These are phyloP conservation scores for Pyrenopolyporus hunteri DNA, from an alignment of 495 filamentous ascomycete genomes.

Conservation along the genomic window DNA sequence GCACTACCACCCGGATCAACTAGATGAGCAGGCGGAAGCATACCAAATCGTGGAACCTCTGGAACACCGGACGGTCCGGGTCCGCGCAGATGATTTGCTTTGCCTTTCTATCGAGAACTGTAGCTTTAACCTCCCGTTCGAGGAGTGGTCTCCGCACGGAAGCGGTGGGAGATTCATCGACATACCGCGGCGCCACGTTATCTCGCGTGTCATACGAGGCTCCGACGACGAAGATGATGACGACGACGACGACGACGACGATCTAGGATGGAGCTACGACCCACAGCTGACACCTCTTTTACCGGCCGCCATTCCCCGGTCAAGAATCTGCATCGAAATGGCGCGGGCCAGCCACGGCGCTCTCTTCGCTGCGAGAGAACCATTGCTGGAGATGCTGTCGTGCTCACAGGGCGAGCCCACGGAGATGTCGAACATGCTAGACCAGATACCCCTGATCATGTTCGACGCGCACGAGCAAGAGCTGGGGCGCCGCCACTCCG, in stretches of 20 bases:
- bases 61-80: constrained; percentile 18
- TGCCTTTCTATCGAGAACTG: constrained; percentile 41
- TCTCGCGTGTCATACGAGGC: no score
- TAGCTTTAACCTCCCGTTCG: constrained; percentile 41
- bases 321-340: constrained; percentile 25
- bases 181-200: no score
- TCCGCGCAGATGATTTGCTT: constrained; percentile 29
- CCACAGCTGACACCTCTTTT: constrained; percentile 30
- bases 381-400: not conserved
- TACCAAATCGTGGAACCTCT: constrained; percentile 21
- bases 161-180: no score
- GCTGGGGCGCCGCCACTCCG: constrained; percentile 5
- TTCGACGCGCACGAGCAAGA: constrained; percentile 25
- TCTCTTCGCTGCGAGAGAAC: not conserved
- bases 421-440: not conserved
- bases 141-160: constrained; percentile 24
- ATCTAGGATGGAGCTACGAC: constrained; percentile 39
- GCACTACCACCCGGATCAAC: not conserved
- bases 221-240: no score
- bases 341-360: not conserved
- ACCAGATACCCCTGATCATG: constrained; percentile 23
- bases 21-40: not conserved
- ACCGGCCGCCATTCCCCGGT: constrained; percentile 7
- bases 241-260: not conserved
- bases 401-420: not conserved